Base-by-base conservation (phyloP, 352 stramenopile species). In the Lagenidium giganteum region DNA sequence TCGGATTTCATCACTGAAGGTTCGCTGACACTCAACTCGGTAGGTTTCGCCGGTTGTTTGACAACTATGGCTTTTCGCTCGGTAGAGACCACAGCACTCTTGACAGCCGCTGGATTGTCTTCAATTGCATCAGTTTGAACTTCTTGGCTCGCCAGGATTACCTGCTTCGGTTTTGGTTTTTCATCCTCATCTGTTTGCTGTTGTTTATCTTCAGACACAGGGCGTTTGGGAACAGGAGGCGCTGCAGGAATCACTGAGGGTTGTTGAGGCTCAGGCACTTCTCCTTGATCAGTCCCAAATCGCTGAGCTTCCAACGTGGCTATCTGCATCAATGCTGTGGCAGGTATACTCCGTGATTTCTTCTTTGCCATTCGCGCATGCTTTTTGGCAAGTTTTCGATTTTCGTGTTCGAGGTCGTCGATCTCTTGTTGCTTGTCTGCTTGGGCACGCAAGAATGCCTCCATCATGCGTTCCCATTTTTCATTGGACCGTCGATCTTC, bases 341-440 rank as follows among this genome's bases (percentile, higher is more conserved):
- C 21, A 24, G 60, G 56, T 1, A 32, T 47, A 16, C 57, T 38
- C 12, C 68, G 47, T 43, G 64, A 49, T 4, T 56, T 35, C 26
- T 50, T 22, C 17, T 61, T 70, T 29, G 62, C 66, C 1, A 64
- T 47, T 35, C 77, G 67, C 13, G 44, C 54, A 20, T 76, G 64
- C 35, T 77, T 81, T 13, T 42, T 61, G 42, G 59, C 60, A 13
- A 88, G 45, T 22, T 82, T 81, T 13, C 49, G 66, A 25, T 86
- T 87, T n/a, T 83, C 57, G 20, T 76, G 63, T 24, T 77, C 67
- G 0, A 88, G 33, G 0, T 58, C 49, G 22, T 80, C 65, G 26
- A 86, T 73, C 32, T 83, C 70, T 8, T 83, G 65, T 20, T 87
- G 78, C 25, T 81, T 84, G 23, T 81, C 63, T 2, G 67, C 48